Percentiles rank a stretch among this genome's conserved stretches.
phyloP scores from a whole-genome alignment of 176 grass and related monocot species.

The Rhipidocladum racemiflorum region DNA sequence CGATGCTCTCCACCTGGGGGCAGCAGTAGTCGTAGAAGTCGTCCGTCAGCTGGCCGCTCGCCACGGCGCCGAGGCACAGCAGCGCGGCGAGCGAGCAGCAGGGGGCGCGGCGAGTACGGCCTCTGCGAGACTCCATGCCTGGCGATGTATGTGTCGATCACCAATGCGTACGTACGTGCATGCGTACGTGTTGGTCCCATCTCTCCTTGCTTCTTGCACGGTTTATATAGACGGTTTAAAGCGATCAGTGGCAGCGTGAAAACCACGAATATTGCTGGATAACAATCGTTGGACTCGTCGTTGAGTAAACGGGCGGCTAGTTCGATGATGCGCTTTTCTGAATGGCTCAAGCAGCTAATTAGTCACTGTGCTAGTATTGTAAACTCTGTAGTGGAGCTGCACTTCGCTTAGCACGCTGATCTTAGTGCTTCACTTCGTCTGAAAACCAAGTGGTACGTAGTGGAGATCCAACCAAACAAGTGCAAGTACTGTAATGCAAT shows the following conservation, averaged over 20 bases:
- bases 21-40: conserved; percentile 60
- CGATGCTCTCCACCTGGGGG: conserved; percentile 48
- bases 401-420: not conserved
- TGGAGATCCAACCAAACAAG: conserved; percentile 29
- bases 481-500: not conserved
- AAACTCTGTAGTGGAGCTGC: conserved; percentile 16
- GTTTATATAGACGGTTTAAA: conserved; percentile 44
- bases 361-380: not conserved
- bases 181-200: not conserved
- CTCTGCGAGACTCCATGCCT: conserved; percentile 2
- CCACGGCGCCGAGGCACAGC: conserved; percentile 42
- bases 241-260: not conserved
- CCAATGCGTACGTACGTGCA: not conserved
- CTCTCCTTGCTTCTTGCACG: not conserved
- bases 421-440: too few species aligned
- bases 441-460: conserved; percentile 3
- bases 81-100: not conserved
- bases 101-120: not conserved
- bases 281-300: not conserved
- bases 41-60: conserved; percentile 43
- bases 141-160: not conserved
- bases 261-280: not conserved
- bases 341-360: not conserved
- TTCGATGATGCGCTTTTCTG: not conserved
- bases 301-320: conserved; percentile 14